phyloP scores from a whole-genome alignment of 345 rosid species.

The Brassica juncea region DNA sequence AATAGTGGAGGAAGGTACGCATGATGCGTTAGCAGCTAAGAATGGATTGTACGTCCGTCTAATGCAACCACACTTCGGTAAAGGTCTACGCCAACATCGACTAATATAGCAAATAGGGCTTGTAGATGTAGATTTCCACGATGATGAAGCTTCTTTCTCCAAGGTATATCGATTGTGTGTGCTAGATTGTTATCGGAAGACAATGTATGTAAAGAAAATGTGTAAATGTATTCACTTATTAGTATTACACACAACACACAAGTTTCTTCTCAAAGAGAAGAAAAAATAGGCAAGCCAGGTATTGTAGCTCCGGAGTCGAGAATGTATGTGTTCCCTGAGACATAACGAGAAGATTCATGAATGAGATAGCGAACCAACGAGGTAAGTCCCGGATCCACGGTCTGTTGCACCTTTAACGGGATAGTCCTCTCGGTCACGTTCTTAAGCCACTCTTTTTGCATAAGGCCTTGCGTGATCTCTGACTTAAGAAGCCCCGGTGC shows the following conservation, averaged over 20 bases:
- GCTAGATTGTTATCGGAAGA: neutral
- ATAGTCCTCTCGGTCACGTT: neutral
- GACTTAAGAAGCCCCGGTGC: neutral
- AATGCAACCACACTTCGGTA: constrained; percentile 97
- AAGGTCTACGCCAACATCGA: constrained; percentile 92
- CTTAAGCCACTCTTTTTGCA: neutral
- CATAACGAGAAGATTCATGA: neutral
- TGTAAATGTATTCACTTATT: constrained; percentile 30
- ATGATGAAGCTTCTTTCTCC: constrained; percentile 40
- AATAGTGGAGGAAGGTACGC: constrained; percentile 93
- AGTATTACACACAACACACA: neutral
- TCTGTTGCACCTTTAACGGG: neutral
- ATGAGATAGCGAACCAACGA: neutral
- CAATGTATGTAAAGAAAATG: constrained; percentile 25
- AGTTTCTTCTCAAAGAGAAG: neutral
- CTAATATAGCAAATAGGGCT: constrained; percentile 44
- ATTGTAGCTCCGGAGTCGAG: neutral
- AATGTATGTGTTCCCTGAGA: neutral
- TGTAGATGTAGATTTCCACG: constrained; percentile 24
- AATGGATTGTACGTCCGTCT: constrained; percentile 92
- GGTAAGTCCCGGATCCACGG: neutral
- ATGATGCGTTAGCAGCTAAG: constrained; percentile 76
- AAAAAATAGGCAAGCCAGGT: neutral
- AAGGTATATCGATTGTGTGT: constrained; percentile 31
- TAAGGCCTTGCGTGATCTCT: neutral